Percentiles rank a stretch among this genome's conserved stretches.
These are phyloP conservation scores for Coemansia sp. DNA, from an alignment of 192 early-diverging fungal genomes.

Conservation along the genomic window DNA sequence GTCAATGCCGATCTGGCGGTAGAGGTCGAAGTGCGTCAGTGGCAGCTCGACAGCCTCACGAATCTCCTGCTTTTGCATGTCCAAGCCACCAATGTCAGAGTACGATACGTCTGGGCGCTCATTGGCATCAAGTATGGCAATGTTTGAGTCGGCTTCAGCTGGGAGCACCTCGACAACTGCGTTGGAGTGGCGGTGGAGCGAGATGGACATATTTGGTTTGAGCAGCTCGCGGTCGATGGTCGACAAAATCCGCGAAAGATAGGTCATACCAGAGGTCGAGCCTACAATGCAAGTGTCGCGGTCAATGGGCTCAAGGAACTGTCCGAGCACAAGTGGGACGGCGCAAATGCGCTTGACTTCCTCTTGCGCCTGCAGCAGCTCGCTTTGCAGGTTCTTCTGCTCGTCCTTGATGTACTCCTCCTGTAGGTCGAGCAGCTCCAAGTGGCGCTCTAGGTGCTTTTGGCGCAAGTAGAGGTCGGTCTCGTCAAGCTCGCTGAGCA, in stretches of 20 bases:
- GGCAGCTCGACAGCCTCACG: slow-evolving; percentile 97
- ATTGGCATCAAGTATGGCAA: slow-evolving; percentile 78
- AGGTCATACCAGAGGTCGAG: slow-evolving; percentile 89
- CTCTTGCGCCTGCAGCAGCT: slow-evolving; percentile 92
- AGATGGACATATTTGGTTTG: slow-evolving; percentile 92
- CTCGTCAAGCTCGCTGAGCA: slow-evolving; percentile 57
- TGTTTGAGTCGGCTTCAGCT: slow-evolving; percentile 92
- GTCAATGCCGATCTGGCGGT: slow-evolving; percentile 98
- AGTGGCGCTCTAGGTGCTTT: slow-evolving; percentile 92
- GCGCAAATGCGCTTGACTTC: slow-evolving; percentile 99
- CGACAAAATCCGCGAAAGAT: slow-evolving; percentile 91
- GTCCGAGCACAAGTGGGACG: slow-evolving; percentile 97
- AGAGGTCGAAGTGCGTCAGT: slow-evolving; percentile 93
- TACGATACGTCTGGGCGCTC: slow-evolving; percentile 98
- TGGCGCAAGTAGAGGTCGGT: slow-evolving; percentile 89
- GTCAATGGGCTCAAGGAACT: slow-evolving; percentile 97
- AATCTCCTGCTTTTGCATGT: slow-evolving; percentile 97
- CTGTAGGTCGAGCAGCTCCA: slow-evolving; percentile 95
- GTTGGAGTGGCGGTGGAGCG: slow-evolving; percentile 95
- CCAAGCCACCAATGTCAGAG: slow-evolving; percentile 95
- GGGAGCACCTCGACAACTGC: slow-evolving; percentile 97
- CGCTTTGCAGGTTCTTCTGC: slow-evolving; percentile 94
- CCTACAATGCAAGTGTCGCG: slow-evolving; percentile 94
- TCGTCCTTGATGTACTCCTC: slow-evolving; percentile 99
- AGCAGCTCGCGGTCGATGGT: slow-evolving; percentile 97